These are phyloP conservation scores for Daldinia childiae DNA, from an alignment of 495 filamentous ascomycete species.

Conservation along the genomic window DNA sequence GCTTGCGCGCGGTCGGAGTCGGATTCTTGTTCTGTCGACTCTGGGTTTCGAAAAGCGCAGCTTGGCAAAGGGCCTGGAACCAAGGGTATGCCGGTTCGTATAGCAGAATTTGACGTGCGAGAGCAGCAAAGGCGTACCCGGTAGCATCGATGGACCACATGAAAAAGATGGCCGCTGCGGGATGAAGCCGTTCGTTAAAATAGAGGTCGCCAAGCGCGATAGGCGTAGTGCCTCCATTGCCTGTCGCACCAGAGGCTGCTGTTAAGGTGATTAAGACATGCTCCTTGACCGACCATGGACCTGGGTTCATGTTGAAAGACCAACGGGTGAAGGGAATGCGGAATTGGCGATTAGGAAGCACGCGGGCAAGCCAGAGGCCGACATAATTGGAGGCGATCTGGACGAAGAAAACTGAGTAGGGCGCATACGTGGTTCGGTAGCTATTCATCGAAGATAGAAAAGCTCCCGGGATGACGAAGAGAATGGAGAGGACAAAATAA, in stretches of 20 bases:
- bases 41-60: constrained; percentile 64
- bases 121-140: constrained; percentile 64
- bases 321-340: constrained; percentile 58
- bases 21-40: constrained; percentile 60
- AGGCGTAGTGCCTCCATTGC: constrained; percentile 59
- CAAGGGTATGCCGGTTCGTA: constrained; percentile 65
- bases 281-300: constrained; percentile 66
- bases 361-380: constrained; percentile 61
- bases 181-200: constrained; percentile 60
- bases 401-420: constrained; percentile 68
- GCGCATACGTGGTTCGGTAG: constrained; percentile 63
- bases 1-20: constrained; percentile 58
- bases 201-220: constrained; percentile 64
- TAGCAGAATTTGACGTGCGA: constrained; percentile 62
- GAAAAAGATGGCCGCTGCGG: constrained; percentile 63
- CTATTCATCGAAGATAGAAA: constrained; percentile 63
- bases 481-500: constrained; percentile 61
- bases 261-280: constrained; percentile 66
- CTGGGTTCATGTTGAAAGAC: constrained; percentile 64
- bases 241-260: constrained; percentile 63
- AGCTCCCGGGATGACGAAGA: constrained; percentile 64
- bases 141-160: constrained; percentile 67
- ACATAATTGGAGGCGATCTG: constrained; percentile 65
- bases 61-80: constrained; percentile 62
- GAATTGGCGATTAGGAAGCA: constrained; percentile 58